Evolutionary conservation across 1,284 basidiomycete genomes (phyloP).

Genomic region (Cryptococcus neoformans): DNA sequence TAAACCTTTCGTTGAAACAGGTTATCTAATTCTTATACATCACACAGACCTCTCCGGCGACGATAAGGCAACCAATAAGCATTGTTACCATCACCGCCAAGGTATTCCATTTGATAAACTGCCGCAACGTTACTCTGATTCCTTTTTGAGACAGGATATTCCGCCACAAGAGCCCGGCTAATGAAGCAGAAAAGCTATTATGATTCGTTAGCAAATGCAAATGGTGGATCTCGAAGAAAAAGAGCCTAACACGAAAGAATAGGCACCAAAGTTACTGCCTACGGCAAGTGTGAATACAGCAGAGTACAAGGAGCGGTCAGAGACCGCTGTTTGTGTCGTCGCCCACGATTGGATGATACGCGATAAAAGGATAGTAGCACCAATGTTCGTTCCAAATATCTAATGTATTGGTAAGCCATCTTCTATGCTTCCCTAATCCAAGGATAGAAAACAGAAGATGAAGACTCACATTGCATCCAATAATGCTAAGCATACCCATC

Average conservation of each 20-base stretch:
- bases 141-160: constrained; percentile 74
- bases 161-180: constrained; percentile 87
- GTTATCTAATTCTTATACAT: constrained; percentile 31
- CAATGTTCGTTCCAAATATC: constrained; percentile 91
- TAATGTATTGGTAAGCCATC: constrained; percentile 15
- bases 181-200: constrained; percentile 65
- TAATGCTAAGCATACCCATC: constrained; percentile 58
- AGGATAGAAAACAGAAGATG: constrained; percentile 5
- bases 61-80: constrained; percentile 54
- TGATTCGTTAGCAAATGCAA: background rate
- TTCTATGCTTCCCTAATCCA: background rate
- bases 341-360: constrained; percentile 42
- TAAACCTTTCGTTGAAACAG: too few relatives aligned
- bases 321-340: constrained; percentile 21
- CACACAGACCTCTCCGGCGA: constrained; percentile 50
- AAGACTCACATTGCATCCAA: constrained; percentile 72
- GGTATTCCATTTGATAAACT: constrained; percentile 73
- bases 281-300: constrained; percentile 64
- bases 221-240: background rate
- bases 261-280: constrained; percentile 87
- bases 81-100: constrained; percentile 63
- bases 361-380: constrained; percentile 83
- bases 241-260: constrained; percentile 67
- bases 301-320: constrained; percentile 45
- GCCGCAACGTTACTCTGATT: constrained; percentile 61